These are phyloP conservation scores for Verticillium tricorpus DNA, from an alignment of 2,329 filamentous ascomycete species.

Conservation along the genomic window DNA sequence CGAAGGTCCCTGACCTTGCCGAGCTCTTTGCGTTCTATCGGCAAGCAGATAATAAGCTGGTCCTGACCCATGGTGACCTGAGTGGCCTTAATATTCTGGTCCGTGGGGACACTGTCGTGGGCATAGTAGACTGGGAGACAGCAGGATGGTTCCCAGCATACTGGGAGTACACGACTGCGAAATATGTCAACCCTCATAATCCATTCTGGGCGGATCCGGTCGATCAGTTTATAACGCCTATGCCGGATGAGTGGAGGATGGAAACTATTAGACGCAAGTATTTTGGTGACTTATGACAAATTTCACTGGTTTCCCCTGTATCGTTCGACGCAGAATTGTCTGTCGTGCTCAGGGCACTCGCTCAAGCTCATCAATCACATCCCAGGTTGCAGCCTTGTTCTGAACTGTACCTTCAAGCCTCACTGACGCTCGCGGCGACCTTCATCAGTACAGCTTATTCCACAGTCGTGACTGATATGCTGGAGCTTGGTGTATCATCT, in stretches of 20 bases:
- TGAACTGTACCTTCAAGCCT: too few species aligned
- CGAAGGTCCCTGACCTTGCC: not conserved
- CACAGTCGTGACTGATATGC: too few species aligned
- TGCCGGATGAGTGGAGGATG: slow-evolving; percentile 13
- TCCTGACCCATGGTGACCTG: slow-evolving; percentile 18
- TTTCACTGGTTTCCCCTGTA: too few species aligned
- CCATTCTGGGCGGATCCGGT: slow-evolving; percentile 16
- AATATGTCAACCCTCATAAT: slow-evolving; percentile 4
- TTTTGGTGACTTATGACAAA: slow-evolving; percentile 12
- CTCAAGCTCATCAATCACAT: too few species aligned
- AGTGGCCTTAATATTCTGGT: slow-evolving; percentile 23
- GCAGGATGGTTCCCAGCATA: slow-evolving; percentile 18
- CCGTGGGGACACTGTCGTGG: slow-evolving; percentile 18
- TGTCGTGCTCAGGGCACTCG: too few species aligned
- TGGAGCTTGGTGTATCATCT: too few species aligned
- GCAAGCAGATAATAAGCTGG: not conserved
- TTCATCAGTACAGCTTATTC: too few species aligned
- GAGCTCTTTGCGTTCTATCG: slow-evolving; percentile 5
- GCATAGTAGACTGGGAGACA: slow-evolving; percentile 21
- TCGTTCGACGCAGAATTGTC: too few species aligned
- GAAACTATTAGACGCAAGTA: slow-evolving; percentile 13
- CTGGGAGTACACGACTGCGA: slow-evolving; percentile 17
- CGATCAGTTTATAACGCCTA: slow-evolving; percentile 11
- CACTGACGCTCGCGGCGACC: too few species aligned
- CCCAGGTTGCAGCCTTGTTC: too few species aligned